Evolutionary conservation across 2,329 filamentous ascomycete genomes (phyloP).

Genomic region (Exophiala bonariae): DNA sequence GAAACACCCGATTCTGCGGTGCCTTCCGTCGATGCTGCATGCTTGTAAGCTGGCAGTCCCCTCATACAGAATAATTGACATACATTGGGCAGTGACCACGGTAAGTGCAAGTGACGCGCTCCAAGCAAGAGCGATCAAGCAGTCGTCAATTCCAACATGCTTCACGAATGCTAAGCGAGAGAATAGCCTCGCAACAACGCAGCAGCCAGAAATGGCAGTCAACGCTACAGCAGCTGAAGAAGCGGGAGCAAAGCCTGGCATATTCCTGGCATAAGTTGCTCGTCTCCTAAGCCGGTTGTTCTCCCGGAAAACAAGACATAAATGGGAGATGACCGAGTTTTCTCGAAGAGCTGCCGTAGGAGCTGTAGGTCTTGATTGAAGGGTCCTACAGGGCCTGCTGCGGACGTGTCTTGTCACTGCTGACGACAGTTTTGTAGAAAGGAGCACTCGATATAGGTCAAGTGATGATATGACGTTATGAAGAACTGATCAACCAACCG

Average conservation of each 20-base stretch:
- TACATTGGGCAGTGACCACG: constrained; percentile 10
- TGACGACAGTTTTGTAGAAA: too few relatives aligned
- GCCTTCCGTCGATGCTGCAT: too few relatives aligned
- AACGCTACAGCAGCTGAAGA: constrained; percentile 12
- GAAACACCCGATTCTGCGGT: too few relatives aligned
- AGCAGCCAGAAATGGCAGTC: constrained; percentile 12
- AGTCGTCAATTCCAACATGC: constrained; percentile 16
- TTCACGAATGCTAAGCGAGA: constrained; percentile 15
- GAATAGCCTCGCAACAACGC: constrained; percentile 12
- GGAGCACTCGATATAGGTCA: not conserved
- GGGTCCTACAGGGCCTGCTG: too few relatives aligned
- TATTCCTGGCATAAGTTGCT: constrained; percentile 14
- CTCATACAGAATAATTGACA: not conserved
- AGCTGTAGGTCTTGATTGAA: too few relatives aligned
- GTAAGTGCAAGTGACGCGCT: constrained; percentile 9
- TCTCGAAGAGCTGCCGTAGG: too few relatives aligned
- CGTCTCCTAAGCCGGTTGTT: too few relatives aligned
- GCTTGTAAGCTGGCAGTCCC: too few relatives aligned
- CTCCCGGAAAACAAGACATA: too few relatives aligned
- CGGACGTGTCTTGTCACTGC: too few relatives aligned
- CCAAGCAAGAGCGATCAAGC: constrained; percentile 14
- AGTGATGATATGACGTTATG: not conserved
- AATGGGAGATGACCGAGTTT: too few relatives aligned
- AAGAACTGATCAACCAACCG: not conserved
- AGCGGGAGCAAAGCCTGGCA: constrained; percentile 8